Conservation (phyloP, 441 rosid species). For the Gossypium trilobum region DNA sequence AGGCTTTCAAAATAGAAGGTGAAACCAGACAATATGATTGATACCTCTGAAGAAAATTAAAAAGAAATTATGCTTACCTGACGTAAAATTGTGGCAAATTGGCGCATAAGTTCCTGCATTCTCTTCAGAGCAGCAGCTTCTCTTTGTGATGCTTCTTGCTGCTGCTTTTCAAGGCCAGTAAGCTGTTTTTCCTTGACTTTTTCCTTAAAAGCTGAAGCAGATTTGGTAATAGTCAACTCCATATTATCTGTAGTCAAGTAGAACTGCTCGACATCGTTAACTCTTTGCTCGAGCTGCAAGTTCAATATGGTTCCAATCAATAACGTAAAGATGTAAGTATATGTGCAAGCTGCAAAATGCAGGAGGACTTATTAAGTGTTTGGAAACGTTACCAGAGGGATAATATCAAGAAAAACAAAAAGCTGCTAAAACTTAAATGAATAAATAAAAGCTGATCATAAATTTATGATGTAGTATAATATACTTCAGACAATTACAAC, state of each 20-base stretch:
- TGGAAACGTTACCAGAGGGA: neutral
- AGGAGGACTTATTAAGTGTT: neutral
- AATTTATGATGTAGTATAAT: neutral
- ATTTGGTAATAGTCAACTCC: slow-evolving; percentile 39
- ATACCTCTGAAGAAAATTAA: neutral
- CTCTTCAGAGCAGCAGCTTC: slow-evolving; percentile 51
- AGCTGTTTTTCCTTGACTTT: slow-evolving; percentile 57
- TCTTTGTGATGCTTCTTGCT: slow-evolving; percentile 37
- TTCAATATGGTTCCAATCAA: slow-evolving; percentile 5
- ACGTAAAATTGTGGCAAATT: slow-evolving; percentile 50
- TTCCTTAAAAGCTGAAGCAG: slow-evolving; percentile 51
- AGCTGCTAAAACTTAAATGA: neutral
- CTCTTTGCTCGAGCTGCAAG: slow-evolving; percentile 69
- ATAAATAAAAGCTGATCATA: neutral
- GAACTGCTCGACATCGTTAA: slow-evolving; percentile 68
- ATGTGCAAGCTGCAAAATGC: neutral
- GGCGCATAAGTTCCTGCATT: slow-evolving; percentile 88
- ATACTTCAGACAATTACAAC: neutral
- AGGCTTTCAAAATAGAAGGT: neutral
- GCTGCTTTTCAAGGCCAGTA: slow-evolving; percentile 43
- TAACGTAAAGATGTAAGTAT: neutral
- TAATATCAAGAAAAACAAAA: neutral
- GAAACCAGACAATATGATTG: neutral
- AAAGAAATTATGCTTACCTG: slow-evolving; percentile 41
- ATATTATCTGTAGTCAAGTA: slow-evolving; percentile 40